Evolutionary conservation across 768 basidiomycete species (phyloP).

Genomic region (Suillus subalutaceus): DNA sequence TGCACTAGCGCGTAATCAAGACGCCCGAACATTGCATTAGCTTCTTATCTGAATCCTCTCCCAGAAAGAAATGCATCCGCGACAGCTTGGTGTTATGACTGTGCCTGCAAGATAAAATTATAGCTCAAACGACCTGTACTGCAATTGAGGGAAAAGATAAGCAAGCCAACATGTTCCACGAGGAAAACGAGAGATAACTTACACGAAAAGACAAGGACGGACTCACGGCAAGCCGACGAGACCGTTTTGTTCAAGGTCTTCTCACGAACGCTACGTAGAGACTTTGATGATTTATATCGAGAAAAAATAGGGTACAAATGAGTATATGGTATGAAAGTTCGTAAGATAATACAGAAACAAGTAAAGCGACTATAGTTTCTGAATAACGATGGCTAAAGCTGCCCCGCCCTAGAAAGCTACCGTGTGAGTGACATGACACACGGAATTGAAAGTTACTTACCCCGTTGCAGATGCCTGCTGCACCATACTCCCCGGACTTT

Average conservation of each 20-base stretch:
- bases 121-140: constrained; percentile 1
- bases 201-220: constrained; percentile 3
- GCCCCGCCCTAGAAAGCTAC: constrained; percentile 73
- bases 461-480: constrained; percentile 96
- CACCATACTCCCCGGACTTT: constrained; percentile 90
- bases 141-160: constrained; percentile 20
- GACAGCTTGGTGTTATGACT: not conserved
- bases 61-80: constrained; percentile 14
- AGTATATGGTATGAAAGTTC: constrained; percentile 22
- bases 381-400: constrained; percentile 87
- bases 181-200: not conserved
- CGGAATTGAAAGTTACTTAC: constrained; percentile 49
- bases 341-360: constrained; percentile 17
- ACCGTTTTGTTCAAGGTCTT: constrained; percentile 9
- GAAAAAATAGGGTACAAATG: constrained; percentile 9
- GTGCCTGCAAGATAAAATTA: constrained; percentile 15
- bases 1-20: constrained; percentile 5
- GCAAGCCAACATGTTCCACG: constrained; percentile 15
- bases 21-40: not conserved
- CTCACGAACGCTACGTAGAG: constrained; percentile 13
- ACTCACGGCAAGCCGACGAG: constrained; percentile 2
- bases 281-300: constrained; percentile 13
- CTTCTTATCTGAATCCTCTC: constrained; percentile 17
- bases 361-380: constrained; percentile 63
- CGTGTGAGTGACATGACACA: constrained; percentile 19